Evolutionary conservation across 768 basidiomycete species (phyloP), one percentile per base, ranked within the genome.

Genomic region (Tephrocybe sp.): DNA sequence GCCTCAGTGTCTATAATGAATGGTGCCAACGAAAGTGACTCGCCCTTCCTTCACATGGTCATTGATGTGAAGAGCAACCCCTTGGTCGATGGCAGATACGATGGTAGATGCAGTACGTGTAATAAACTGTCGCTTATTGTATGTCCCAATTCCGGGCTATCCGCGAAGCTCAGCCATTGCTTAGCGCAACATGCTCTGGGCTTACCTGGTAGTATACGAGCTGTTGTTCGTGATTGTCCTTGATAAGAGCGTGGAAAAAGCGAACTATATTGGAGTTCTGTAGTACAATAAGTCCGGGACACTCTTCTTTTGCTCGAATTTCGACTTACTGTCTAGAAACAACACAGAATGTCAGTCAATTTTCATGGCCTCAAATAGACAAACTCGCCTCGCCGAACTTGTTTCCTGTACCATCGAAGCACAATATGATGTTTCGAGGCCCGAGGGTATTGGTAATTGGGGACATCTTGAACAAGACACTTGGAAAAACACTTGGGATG

Each of bases 31-130:
- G 26, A 44, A 16, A 40, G 5, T 13, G 13, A 44, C 58, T 35
- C 44, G 64, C 64, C 65, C 65, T 48, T 64, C 65, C 45, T 64
- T 66, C 22, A 62, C 65, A 49, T 66, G 65, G 27, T 64, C 65
- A 30, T 63, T 55, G 16, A 66, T 41, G 48, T 61, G 52, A n/a
- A 58, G 28, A 6, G 63, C 63, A 26, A 64, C 47, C 3, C 55
- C 63, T 30, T 55, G 44, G 46, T 66, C 63, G 9, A 64, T 9
- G 5, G 40, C 41, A 34, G 61, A 56, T 18, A 56, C 43, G 9
- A 63, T 22, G 1, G 32, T 44, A 4, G 55, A 60, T 13, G 59
- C 42, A 4, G 59, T 49, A 8, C 44, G 47, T 5, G 64, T 63
- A 2, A 61, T 21, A 30, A 60, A 58, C 26, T 60, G 55, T 2